Base-by-base conservation (phyloP, 495 filamentous ascomycete genomes). In the Astrocystis sublimbata region DNA sequence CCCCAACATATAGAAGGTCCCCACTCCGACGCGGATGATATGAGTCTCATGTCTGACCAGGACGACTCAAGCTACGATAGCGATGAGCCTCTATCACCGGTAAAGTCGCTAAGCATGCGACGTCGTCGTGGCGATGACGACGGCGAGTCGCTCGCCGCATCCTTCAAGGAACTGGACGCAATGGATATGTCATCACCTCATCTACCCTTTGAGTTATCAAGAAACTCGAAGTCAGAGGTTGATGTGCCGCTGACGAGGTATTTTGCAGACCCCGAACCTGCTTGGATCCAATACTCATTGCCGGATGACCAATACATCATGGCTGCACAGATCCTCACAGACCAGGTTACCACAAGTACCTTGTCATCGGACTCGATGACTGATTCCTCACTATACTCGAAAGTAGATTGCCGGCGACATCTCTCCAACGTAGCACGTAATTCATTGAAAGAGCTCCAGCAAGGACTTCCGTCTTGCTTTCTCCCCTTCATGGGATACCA, bases 281-380 rank as follows among this genome's bases (percentile, higher is more conserved):
- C 71, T 4, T 66, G 70, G 24, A 65, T 80, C 26, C 71, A 76
- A 21, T 70, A 76, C 45, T 72, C 75, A 12, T 68, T 76, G 42
- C 66, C 77, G 21, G 79, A 84, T 57, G 70, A 78, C 1, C 83
- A 86, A 42, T 76, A 79, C 43, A 83, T 88, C 50, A 80, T 79
- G 17, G 74, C 84, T 30, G 86, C 83, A 6, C 86, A 88, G 65
- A 81, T 86, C 28, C 71, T 88, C n/a, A 84, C 83, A 2, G 84
- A 85, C 59, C 86, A 88, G 62, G 78, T 83, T 30, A 78, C 81
- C 6, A 79, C 73, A 19, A 76, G 80, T 2, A 78, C 71, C 1
- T 61, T 82, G 21, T 68, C 62, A 9, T 42, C 69, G 6, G 61
- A 59, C 28, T n/a, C 47, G 10, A 26, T 55, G 19, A 24, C 65